Conservation (phyloP, 768 basidiomycete genomes). For the Podaxis carcinomalis region DNA sequence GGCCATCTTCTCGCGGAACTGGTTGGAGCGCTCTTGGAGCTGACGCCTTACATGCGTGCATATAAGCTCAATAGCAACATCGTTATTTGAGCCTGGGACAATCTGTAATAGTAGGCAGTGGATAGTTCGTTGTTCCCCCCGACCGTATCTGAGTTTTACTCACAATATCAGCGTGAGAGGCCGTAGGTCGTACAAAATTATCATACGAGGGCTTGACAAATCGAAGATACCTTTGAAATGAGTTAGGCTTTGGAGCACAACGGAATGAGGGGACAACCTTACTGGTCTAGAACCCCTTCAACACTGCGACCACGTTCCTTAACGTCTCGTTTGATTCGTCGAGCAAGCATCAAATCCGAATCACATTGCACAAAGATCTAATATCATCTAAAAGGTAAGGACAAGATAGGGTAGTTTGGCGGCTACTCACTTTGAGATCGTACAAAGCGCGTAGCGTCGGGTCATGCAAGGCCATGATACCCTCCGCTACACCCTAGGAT, state of each 20-base stretch:
- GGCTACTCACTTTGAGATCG: conserved; percentile 75
- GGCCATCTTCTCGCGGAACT: conserved; percentile 74
- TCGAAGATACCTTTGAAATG: conserved; percentile 69
- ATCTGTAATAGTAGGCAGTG: conserved; percentile 47
- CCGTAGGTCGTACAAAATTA: conserved; percentile 86
- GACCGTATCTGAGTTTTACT: conserved; percentile 14
- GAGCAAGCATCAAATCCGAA: conserved; percentile 94
- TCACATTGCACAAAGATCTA: conserved; percentile 91
- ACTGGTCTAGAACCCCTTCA: conserved; percentile 88
- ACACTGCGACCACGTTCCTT: conserved; percentile 84
- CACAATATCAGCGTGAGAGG: conserved; percentile 88
- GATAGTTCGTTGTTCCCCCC: neutral
- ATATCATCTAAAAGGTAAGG: neutral
- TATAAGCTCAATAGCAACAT: conserved; percentile 90
- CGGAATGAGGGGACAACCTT: conserved; percentile 15
- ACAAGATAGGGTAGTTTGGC: neutral
- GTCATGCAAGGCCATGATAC: conserved; percentile 88
- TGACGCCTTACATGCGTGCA: conserved; percentile 85
- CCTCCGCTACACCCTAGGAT: conserved; percentile 71
- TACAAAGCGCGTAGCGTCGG: conserved; percentile 74
- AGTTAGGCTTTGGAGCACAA: neutral
- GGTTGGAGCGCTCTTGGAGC: conserved; percentile 71
- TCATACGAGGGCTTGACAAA: conserved; percentile 96
- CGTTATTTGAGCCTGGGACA: conserved; percentile 90
- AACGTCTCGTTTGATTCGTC: conserved; percentile 84